A percentile compares a stretch with the other conserved stretches of the same genome.
Evolutionary conservation across 768 basidiomycete species (phyloP).

Genomic region (Tulasnella sp.): DNA sequence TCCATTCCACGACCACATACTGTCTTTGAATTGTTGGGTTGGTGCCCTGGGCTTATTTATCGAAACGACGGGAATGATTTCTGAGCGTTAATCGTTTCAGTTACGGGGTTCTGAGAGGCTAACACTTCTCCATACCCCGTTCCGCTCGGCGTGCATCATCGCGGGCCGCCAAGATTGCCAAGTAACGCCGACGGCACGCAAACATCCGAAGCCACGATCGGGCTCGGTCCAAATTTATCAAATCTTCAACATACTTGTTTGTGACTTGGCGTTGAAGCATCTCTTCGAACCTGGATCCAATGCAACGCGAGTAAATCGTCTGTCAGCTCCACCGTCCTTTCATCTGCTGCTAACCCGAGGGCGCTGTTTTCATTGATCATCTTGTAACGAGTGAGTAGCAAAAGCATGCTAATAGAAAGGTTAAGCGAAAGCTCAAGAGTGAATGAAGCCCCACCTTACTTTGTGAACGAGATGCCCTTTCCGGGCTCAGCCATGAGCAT

Average conservation of each 20-base stretch:
- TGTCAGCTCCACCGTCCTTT: too few relatives aligned
- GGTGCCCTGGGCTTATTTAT: too few relatives aligned
- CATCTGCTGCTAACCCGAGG: slow-evolving; percentile 39
- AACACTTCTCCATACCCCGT: too few relatives aligned
- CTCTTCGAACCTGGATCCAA: slow-evolving; percentile 64
- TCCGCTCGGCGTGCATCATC: too few relatives aligned
- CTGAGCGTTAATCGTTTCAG: too few relatives aligned
- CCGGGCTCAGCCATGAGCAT: slow-evolving; percentile 63
- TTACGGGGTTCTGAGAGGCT: too few relatives aligned
- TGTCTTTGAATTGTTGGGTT: too few relatives aligned
- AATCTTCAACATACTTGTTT: slow-evolving; percentile 73
- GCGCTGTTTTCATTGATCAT: slow-evolving; percentile 87
- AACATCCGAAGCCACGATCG: slow-evolving; percentile 75
- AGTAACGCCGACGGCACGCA: slow-evolving; percentile 63
- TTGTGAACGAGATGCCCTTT: slow-evolving; percentile 83
- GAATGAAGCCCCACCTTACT: slow-evolving; percentile 33
- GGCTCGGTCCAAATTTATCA: slow-evolving; percentile 82
- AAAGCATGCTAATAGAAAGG: slow-evolving; percentile 54
- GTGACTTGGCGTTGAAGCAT: slow-evolving; percentile 70
- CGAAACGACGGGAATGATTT: too few relatives aligned
- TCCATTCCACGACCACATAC: too few relatives aligned
- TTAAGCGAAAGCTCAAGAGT: background rate
- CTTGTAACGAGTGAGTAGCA: slow-evolving; percentile 85
- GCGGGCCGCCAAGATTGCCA: too few relatives aligned
- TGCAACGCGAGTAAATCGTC: slow-evolving; percentile 49